Conservation (phyloP, 2,329 filamentous ascomycete species). For the Apiospora pterosperma region DNA sequence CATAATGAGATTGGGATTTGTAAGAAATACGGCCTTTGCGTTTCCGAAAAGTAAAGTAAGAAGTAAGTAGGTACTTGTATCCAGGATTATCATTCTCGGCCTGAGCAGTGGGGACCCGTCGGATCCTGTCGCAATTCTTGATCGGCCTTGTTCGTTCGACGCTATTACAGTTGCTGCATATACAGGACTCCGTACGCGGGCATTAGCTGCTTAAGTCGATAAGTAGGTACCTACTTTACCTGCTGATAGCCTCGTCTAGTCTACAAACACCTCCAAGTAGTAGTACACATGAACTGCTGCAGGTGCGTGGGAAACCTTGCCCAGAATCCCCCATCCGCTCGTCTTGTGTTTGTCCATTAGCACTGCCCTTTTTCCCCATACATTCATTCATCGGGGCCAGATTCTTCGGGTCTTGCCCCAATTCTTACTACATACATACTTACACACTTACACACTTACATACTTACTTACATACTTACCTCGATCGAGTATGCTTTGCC, state of each 20-base stretch:
- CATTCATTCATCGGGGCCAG: not conserved
- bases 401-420: not conserved
- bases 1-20: not conserved
- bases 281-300: not conserved
- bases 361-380: not conserved
- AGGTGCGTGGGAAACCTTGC: not conserved
- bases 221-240: no score
- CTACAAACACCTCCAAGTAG: no score
- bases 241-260: no score
- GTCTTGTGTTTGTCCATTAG: not conserved
- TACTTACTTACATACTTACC: not conserved
- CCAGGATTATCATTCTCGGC: not conserved
- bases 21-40: not conserved
- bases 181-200: no score
- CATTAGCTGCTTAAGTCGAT: no score
- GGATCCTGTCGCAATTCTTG: not conserved
- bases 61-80: not conserved
- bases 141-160: not conserved
- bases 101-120: no score
- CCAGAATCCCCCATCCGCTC: not conserved
- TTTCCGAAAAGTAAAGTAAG: not conserved
- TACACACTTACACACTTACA: not conserved
- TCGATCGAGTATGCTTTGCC: slow-evolving; percentile 3
- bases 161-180: not conserved
- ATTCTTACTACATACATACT: slow-evolving; percentile 1